Percentiles rank a stretch among this genome's conserved stretches.
Evolutionary conservation across 305 asterid genomes (phyloP).

Genomic region (Solanum hybrid): DNA sequence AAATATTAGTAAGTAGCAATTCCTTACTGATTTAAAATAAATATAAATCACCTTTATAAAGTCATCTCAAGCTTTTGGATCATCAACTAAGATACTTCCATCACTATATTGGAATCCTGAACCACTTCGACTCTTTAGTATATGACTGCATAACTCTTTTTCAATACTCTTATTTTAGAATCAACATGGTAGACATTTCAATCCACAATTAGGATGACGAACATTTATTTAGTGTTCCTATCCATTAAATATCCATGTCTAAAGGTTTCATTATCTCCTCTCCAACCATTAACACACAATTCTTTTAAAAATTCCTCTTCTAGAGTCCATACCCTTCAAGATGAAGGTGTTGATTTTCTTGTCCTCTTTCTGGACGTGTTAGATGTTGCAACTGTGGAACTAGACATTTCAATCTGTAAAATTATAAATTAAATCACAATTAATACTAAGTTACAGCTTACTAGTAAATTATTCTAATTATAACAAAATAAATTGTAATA

Average conservation of each 20-base stretch:
- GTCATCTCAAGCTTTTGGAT: neutral
- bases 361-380: neutral
- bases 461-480: neutral
- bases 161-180: too few species aligned
- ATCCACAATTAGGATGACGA: neutral
- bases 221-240: neutral
- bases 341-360: neutral
- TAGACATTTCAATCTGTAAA: neutral
- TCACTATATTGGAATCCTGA: neutral
- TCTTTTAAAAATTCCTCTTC: neutral
- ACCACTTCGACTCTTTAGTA: neutral
- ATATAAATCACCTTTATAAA: neutral
- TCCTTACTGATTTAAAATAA: neutral
- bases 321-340: neutral
- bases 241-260: neutral
- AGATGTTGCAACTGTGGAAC: neutral
- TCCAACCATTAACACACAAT: neutral
- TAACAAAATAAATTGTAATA: neutral
- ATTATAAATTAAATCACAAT: neutral
- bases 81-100: neutral
- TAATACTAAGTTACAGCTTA: neutral
- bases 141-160: neutral
- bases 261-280: neutral
- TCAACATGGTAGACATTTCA: neutral
- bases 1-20: too few species aligned